Base-by-base conservation (phyloP, 2,329 filamentous ascomycete genomes). In the Hypoxylon sp. region DNA sequence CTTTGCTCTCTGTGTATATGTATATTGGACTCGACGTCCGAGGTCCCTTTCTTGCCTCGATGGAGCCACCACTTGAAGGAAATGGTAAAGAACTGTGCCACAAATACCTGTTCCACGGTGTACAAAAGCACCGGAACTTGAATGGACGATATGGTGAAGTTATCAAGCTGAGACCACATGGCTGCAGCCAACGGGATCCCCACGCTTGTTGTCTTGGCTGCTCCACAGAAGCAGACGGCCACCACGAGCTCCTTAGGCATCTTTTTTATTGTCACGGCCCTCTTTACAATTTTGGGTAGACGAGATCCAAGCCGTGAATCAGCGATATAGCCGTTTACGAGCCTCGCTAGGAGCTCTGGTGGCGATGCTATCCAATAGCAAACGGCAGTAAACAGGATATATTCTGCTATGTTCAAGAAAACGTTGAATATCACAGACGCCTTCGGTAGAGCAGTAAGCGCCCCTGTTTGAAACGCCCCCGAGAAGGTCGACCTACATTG, bases 221-320 rank as follows among this genome's bases (percentile, higher is more conserved):
- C 89, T 24, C 87, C 88, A 70, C 89, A 91, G 75, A 92, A 92
- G 69, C 89, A 91, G 13, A 91, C 85, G 0, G 90, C 89, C 51
- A 92, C 85, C 0, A 89, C 85, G 69, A 91, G 87, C 60, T 85
- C 83, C 37, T 83, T 84, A 0, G 83, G 77, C 73, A 91, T 81
- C 70, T 82, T 86, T 34, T 81, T 75, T 2, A 84, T 74, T 1
- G 82, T 83, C 1, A 86, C n/a, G 7, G 69, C 71, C 44, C 74
- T 75, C 58, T 73, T 71, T 46, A 78, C 5, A n/a, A 65, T 43
- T 0, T 34, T 26, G 1, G 78, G 79, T 8, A 79, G 67, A 50
- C 59, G 68, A 1, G 49, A 57, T 2, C 68, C 66, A 4, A 74
- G 32, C 34, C 50, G 67, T 0, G 77, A 79, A 7, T 77, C 74